These are phyloP conservation scores for Candida freyschussii DNA, from an alignment of 1,139 yeast species.

Conservation along the genomic window DNA sequence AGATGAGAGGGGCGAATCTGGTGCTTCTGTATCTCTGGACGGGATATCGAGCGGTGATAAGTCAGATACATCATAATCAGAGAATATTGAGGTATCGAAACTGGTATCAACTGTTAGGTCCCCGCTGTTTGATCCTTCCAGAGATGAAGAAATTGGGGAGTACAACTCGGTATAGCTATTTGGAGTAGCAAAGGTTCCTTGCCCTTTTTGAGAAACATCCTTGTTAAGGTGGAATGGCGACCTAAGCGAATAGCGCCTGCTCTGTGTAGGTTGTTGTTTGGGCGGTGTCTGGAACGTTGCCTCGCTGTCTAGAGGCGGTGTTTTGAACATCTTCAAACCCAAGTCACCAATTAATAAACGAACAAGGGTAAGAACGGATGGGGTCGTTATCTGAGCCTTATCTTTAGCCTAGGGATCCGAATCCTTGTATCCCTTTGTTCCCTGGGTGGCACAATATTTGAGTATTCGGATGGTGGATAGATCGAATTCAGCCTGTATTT, in stretches of 20 bases:
- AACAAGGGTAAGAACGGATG: no score
- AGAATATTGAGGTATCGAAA: slow-evolving; percentile 3
- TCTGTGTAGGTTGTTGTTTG: neutral
- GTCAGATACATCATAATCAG: slow-evolving; percentile 1
- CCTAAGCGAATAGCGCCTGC: no score
- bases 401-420: no score
- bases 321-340: slow-evolving; percentile 3
- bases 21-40: slow-evolving; percentile 1
- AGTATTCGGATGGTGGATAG: no score
- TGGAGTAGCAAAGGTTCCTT: slow-evolving; percentile 1
- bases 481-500: no score
- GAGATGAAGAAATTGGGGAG: slow-evolving; percentile 3
- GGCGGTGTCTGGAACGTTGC: slow-evolving; percentile 1
- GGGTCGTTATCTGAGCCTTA: no score
- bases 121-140: slow-evolving; percentile 2
- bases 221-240: neutral
- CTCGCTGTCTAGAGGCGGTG: slow-evolving; percentile 5
- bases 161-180: neutral
- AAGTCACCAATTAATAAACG: no score
- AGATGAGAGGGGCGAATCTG: slow-evolving; percentile 4
- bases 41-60: slow-evolving; percentile 3
- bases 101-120: slow-evolving; percentile 3
- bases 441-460: no score
- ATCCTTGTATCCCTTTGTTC: no score
- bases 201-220: neutral